Evolutionary conservation across 139 green algal genomes (phyloP), one percentile per base, ranked within the genome.

Genomic region (Chlorella sp.): DNA sequence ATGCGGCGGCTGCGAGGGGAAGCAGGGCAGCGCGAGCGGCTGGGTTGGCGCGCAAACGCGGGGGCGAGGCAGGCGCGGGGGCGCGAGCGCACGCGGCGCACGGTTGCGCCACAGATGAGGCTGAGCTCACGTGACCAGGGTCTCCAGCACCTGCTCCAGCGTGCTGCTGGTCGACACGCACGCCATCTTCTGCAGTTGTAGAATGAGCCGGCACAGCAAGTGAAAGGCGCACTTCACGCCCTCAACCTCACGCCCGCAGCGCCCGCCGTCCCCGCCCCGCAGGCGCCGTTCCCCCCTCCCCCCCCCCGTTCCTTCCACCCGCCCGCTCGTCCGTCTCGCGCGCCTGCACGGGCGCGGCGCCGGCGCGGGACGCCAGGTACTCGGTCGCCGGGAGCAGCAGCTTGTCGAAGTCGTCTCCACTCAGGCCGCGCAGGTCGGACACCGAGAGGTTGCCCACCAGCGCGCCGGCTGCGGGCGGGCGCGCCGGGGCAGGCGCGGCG

Each of bases 391-490:
- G 43, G 25, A 1, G 33, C 43, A 61, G 27, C 42, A 86, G 76
- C 61, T 67, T 55, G 41, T 36, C 71, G 42, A 75, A 81, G 65
- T 67, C 65, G 41, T 81, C 67, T 23, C 48, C 19, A n/a, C 45
- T 40, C 35, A 86, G 58, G 50, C 59, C 67, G 36, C 67, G 67
- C 67, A 73, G 46, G 67, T 73, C 46, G 3, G 67, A 73, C 46
- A 48, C 67, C 46, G 67, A 73, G 46, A 73, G 67, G 67, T 73
- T 73, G 59, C 76, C 83, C 55, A 88, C 77, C 35, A 86, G n/a
- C n/a, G n/a, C n/a, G n/a, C n/a, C n/a, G n/a, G n/a, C n/a, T n/a
- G n/a, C n/a, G n/a, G 79, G 19, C 2, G 3, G 36, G 35, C 35
- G 15, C 11, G 8, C 2, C 0, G 48, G 48, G 35, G 23, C 8